Evolutionary conservation across 1,284 basidiomycete species (phyloP).

Genomic region (Grifola frondosa): DNA sequence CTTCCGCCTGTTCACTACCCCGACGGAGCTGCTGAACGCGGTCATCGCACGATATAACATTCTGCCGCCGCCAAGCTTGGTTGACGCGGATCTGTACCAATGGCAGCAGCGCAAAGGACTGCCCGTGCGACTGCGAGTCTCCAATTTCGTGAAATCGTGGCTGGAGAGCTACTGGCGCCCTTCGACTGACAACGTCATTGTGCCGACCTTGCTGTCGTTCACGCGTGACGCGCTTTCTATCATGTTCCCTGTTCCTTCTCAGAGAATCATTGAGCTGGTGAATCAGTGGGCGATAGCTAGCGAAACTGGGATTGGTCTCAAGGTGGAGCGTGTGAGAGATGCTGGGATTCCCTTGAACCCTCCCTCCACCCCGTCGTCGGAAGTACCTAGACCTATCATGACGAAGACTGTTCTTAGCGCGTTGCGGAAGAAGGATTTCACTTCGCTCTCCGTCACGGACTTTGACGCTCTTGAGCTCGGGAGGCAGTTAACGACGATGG

Average conservation of each 20-base stretch:
- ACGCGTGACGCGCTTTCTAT: constrained; percentile 57
- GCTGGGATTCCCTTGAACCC: constrained; percentile 70
- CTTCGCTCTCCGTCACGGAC: constrained; percentile 75
- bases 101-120: constrained; percentile 88
- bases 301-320: constrained; percentile 48
- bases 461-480: constrained; percentile 93
- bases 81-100: constrained; percentile 61
- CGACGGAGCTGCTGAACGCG: constrained; percentile 72
- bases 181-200: constrained; percentile 58
- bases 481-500: constrained; percentile 94
- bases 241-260: constrained; percentile 68
- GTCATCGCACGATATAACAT: constrained; percentile 85
- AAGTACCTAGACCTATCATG: constrained; percentile 81
- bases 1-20: constrained; percentile 90
- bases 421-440: constrained; percentile 59
- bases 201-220: constrained; percentile 64
- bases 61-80: constrained; percentile 54
- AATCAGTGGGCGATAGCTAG: constrained; percentile 40
- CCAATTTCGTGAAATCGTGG: constrained; percentile 93
- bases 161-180: constrained; percentile 88
- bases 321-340: constrained; percentile 62
- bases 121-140: constrained; percentile 86
- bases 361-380: constrained; percentile 51
- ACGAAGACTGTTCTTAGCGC: constrained; percentile 75
- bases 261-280: constrained; percentile 75